These are phyloP conservation scores for Phytophthora litchii DNA, from an alignment of 352 stramenopile genomes.

Conservation along the genomic window DNA sequence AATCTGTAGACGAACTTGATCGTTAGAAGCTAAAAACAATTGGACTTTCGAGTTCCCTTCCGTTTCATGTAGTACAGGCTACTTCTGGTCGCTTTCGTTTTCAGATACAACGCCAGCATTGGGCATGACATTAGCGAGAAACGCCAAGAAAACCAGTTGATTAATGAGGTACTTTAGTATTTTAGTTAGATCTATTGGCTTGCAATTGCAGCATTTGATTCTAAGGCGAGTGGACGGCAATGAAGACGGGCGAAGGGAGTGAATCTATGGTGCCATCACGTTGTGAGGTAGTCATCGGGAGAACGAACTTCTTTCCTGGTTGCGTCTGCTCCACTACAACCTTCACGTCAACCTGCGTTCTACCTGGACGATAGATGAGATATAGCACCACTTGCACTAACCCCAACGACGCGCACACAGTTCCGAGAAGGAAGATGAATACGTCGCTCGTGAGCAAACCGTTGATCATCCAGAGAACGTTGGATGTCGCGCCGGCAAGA, in stretches of 20 bases:
- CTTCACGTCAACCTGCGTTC: constrained; percentile 1
- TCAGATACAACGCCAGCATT: too few species aligned
- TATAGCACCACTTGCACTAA: constrained; percentile 35
- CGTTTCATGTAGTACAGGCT: too few species aligned
- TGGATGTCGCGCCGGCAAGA: constrained; percentile 25
- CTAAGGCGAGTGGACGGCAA: constrained; percentile 25
- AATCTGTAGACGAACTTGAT: too few species aligned
- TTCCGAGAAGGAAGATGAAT: constrained; percentile 42
- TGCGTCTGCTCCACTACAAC: constrained; percentile 3
- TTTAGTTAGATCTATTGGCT: constrained; percentile 3
- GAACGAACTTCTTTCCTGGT: constrained; percentile 19
- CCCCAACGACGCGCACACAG: constrained; percentile 26
- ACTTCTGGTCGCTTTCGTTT: too few species aligned
- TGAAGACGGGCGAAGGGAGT: constrained; percentile 23
- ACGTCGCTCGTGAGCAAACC: constrained; percentile 39
- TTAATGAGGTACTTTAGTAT: constrained; percentile 6
- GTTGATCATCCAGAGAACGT: constrained; percentile 47
- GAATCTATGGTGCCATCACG: not conserved
- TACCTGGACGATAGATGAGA: constrained; percentile 28
- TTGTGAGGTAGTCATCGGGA: constrained; percentile 13
- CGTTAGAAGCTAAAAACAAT: too few species aligned
- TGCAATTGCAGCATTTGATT: constrained; percentile 3
- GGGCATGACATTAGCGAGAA: constrained; percentile 13
- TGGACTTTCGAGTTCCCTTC: too few species aligned
- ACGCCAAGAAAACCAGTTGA: constrained; percentile 1